Conservation (phyloP, 192 early-diverging fungal species). For the Coemansia umbellata region DNA sequence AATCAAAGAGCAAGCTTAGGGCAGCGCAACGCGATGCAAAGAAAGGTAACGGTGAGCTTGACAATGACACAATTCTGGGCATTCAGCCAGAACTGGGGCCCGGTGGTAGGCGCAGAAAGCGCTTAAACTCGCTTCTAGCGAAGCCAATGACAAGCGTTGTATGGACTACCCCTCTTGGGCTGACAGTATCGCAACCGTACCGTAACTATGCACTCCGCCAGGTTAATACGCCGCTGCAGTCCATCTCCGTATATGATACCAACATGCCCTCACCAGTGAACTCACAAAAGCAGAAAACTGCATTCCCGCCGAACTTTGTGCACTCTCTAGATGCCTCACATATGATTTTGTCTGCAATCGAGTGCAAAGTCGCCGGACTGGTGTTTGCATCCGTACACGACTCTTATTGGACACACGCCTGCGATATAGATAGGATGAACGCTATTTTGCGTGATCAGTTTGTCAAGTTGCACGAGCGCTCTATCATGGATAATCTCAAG, state of each 20-base stretch:
- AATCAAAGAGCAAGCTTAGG: conserved; percentile 24
- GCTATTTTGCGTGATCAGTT: conserved; percentile 84
- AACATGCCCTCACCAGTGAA: conserved; percentile 76
- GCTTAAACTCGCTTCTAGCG: conserved; percentile 29
- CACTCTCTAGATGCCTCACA: conserved; percentile 97
- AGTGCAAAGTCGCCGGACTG: conserved; percentile 72
- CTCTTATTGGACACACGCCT: conserved; percentile 97
- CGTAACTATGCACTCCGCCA: conserved; percentile 63
- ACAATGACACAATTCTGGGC: conserved; percentile 19
- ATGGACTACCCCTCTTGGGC: conserved; percentile 93
- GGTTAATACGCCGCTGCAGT: conserved; percentile 78
- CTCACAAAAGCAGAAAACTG: conserved; percentile 85
- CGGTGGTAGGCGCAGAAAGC: conserved; percentile 26
- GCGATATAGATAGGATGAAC: conserved; percentile 84
- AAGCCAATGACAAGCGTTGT: conserved; percentile 87
- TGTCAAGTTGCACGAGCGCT: conserved; percentile 74
- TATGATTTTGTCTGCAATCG: conserved; percentile 91
- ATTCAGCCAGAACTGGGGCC: conserved; percentile 37
- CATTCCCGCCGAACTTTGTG: conserved; percentile 98
- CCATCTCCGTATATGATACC: conserved; percentile 67
- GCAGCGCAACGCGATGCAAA: conserved; percentile 15
- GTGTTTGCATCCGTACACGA: conserved; percentile 96
- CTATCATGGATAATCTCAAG: conserved; percentile 80
- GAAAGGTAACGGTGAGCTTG: conserved; percentile 1
- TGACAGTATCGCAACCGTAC: conserved; percentile 97